These are phyloP conservation scores for Sclerotinia subarctica DNA, from an alignment of 2,329 filamentous ascomycete species.

Conservation along the genomic window DNA sequence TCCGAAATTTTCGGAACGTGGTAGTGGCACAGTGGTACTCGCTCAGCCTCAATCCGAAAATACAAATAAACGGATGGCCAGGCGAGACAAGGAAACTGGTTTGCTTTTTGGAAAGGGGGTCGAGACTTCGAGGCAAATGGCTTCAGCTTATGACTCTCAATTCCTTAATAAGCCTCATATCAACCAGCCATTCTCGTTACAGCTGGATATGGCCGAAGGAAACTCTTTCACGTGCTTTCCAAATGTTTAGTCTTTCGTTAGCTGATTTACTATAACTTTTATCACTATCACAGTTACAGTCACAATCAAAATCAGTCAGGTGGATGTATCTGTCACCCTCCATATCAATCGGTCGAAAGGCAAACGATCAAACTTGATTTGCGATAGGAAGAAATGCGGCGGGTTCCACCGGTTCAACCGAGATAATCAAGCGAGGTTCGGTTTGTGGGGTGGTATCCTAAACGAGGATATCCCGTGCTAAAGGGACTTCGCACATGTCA, in stretches of 20 bases:
- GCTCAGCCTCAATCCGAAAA: conserved; percentile 9
- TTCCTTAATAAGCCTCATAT: too few relatives aligned
- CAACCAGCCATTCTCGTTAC: not conserved
- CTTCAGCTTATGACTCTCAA: too few relatives aligned
- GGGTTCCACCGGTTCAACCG: conserved; percentile 4
- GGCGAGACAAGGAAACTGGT: conserved; percentile 3
- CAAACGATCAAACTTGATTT: conserved; percentile 2
- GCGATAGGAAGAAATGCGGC: not conserved
- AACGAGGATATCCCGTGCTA: conserved; percentile 6
- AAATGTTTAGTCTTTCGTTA: not conserved
- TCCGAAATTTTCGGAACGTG: conserved; percentile 7
- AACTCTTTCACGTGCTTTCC: conserved; percentile 9
- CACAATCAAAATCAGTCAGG: conserved; percentile 6
- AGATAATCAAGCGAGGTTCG: not conserved
- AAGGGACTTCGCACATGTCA: not conserved
- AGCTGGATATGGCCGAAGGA: not conserved
- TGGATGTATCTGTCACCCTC: conserved; percentile 3
- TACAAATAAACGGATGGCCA: conserved; percentile 14
- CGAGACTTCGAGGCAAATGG: not conserved
- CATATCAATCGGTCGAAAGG: conserved; percentile 8
- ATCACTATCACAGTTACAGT: conserved; percentile 4
- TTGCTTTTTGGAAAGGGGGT: not conserved
- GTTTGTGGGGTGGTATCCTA: conserved; percentile 4
- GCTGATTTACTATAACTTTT: not conserved
- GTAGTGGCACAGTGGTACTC: not conserved